phyloP scores from a whole-genome alignment of 306 rosid species.

The Erythrophleum fordii region DNA sequence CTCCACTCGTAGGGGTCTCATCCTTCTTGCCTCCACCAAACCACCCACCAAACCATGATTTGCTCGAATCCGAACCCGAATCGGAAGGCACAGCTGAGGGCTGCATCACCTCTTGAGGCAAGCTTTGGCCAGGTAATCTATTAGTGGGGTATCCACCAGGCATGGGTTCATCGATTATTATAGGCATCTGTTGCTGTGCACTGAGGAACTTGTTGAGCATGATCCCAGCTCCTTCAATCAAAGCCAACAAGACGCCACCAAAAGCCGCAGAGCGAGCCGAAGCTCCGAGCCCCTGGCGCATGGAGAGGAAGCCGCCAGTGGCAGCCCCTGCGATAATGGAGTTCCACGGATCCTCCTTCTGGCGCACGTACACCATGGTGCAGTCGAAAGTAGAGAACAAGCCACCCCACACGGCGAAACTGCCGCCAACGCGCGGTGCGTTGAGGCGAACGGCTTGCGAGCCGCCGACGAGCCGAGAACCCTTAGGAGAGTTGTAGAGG shows the following conservation, averaged over 20 bases:
- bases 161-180: conserved; percentile 56
- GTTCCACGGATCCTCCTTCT: conserved; percentile 56
- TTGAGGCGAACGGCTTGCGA: conserved; percentile 65
- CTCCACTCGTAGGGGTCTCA: conserved; percentile 42
- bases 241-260: conserved; percentile 60
- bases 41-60: conserved; percentile 51
- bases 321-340: conserved; percentile 72
- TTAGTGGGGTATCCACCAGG: conserved; percentile 36
- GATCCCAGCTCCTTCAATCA: conserved; percentile 76
- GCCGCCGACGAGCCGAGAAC: conserved; percentile 60
- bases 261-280: conserved; percentile 53
- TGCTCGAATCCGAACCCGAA: conserved; percentile 38
- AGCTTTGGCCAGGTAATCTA: conserved; percentile 34
- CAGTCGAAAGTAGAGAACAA: conserved; percentile 61
- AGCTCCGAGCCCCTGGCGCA: conserved; percentile 64
- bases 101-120: conserved; percentile 27
- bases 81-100: conserved; percentile 23
- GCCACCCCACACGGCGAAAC: conserved; percentile 73
- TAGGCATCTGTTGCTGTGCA: conserved; percentile 54
- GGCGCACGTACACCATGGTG: conserved; percentile 63
- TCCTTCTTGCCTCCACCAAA: conserved; percentile 55
- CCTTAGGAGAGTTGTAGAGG: conserved; percentile 58
- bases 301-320: conserved; percentile 66
- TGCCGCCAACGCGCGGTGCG: conserved; percentile 65
- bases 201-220: conserved; percentile 56